These are phyloP conservation scores for Trichoderma sp. DNA, from an alignment of 2,329 filamentous ascomycete species.

Conservation along the genomic window DNA sequence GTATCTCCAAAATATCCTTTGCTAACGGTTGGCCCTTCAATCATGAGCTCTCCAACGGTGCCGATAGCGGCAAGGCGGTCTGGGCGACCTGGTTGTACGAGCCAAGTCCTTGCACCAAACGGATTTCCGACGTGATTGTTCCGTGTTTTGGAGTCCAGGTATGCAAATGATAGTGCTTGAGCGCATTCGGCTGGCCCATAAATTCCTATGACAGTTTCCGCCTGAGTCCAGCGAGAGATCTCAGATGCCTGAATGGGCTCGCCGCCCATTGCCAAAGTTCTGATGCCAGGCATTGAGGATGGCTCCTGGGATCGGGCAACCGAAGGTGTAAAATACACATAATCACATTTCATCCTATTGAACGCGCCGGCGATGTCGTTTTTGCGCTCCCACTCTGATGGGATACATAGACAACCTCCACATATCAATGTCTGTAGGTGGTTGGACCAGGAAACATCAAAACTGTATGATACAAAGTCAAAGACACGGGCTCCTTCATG, in stretches of 20 bases:
- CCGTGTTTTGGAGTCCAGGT: not conserved
- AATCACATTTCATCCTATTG: not conserved
- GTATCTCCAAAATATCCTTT: slow-evolving; percentile 23
- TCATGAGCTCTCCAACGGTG: slow-evolving; percentile 29
- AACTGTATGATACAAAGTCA: slow-evolving; percentile 21
- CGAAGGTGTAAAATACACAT: not conserved
- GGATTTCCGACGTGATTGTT: slow-evolving; percentile 8
- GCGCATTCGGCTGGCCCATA: slow-evolving; percentile 15
- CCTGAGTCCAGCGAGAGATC: not conserved
- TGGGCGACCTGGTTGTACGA: slow-evolving; percentile 10
- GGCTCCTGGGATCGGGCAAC: not conserved
- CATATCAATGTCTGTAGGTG: slow-evolving; percentile 5
- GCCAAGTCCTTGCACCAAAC: slow-evolving; percentile 15
- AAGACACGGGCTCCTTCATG: slow-evolving; percentile 16
- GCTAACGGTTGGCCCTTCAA: slow-evolving; percentile 30
- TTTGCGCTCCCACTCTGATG: slow-evolving; percentile 29
- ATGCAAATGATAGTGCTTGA: slow-evolving; percentile 8
- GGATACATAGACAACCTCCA: slow-evolving; percentile 20
- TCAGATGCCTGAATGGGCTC: not conserved
- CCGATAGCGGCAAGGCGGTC: slow-evolving; percentile 26
- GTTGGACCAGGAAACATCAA: slow-evolving; percentile 18
- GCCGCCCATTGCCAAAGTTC: slow-evolving; percentile 7
- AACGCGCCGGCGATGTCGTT: not conserved
- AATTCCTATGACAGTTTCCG: slow-evolving; percentile 9
- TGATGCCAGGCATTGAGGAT: slow-evolving; percentile 2